Conservation (phyloP, 73 alveolate genomes). For the Vitrella brassicaformis region DNA sequence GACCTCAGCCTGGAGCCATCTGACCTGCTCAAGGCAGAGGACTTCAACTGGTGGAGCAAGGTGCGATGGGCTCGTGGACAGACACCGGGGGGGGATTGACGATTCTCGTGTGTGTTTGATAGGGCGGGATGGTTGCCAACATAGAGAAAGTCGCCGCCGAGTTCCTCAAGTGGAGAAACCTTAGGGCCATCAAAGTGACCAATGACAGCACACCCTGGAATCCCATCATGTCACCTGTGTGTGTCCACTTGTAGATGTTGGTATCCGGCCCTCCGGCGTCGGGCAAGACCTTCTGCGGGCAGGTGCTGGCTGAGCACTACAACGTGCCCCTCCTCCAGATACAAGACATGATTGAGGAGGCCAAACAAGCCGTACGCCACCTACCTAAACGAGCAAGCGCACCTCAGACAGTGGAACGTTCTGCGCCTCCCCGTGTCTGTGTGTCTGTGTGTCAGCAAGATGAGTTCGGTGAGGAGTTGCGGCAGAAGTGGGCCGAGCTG, state of each 20-base stretch:
- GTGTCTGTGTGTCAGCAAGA: neutral
- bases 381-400: slow-evolving; percentile 12
- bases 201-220: too few relatives aligned
- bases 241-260: too few relatives aligned
- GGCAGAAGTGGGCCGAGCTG: too few relatives aligned
- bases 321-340: slow-evolving; percentile 69
- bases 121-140: slow-evolving; percentile 64
- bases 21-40: slow-evolving; percentile 50
- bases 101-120: slow-evolving; percentile 27
- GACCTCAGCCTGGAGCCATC: slow-evolving; percentile 43
- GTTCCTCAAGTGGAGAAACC: slow-evolving; percentile 60
- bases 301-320: slow-evolving; percentile 52
- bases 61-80: slow-evolving; percentile 47
- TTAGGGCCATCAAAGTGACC: slow-evolving; percentile 57
- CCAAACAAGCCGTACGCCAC: too few relatives aligned
- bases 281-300: slow-evolving; percentile 61
- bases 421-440: neutral
- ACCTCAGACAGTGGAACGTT: slow-evolving; percentile 12
- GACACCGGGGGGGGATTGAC: neutral
- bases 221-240: too few relatives aligned
- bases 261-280: slow-evolving; percentile 88
- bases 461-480: too few relatives aligned
- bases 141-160: slow-evolving; percentile 50
- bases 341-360: slow-evolving; percentile 51
- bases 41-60: slow-evolving; percentile 50